Percentiles rank a stretch among this genome's conserved stretches.
phyloP scores from a whole-genome alignment of 139 green algal genomes.

The Eudorina sp. region DNA sequence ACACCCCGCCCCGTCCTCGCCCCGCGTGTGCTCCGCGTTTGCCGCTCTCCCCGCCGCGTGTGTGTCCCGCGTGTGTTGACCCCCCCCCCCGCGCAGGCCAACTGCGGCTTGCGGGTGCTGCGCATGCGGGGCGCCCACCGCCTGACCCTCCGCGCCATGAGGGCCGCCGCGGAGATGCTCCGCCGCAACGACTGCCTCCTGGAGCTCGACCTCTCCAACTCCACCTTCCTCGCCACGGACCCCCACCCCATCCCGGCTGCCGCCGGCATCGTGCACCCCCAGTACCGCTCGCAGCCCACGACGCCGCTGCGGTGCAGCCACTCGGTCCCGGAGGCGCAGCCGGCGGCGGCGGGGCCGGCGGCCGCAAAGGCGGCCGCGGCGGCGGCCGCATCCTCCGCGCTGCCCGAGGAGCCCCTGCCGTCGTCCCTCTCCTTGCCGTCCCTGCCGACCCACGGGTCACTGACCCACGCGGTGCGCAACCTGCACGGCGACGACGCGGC shows the following conservation, averaged over 20 bases:
- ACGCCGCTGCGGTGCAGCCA: not conserved
- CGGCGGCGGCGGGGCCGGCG: not conserved
- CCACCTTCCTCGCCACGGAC: not conserved
- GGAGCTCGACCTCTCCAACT: slow-evolving; percentile 40
- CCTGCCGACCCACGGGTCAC: not conserved
- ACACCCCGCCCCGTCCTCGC: too few species aligned
- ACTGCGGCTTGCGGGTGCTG: slow-evolving; percentile 18
- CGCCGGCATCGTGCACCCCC: not conserved
- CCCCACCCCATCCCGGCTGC: not conserved
- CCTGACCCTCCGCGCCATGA: slow-evolving; percentile 13
- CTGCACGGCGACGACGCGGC: too few species aligned
- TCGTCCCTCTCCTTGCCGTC: not conserved
- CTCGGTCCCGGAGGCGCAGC: not conserved
- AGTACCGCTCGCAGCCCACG: not conserved
- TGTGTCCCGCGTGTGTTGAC: too few species aligned
- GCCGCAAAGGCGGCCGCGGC: not conserved
- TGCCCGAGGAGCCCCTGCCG: not conserved
- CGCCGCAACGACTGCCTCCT: slow-evolving; percentile 6
- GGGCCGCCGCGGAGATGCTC: slow-evolving; percentile 36
- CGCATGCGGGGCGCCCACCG: slow-evolving; percentile 26
- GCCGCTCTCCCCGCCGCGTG: too few species aligned
- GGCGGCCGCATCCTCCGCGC: not conserved
- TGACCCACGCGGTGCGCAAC: too few species aligned
- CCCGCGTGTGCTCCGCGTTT: too few species aligned
- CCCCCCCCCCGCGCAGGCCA: not conserved